Percentiles rank a stretch among this genome's conserved stretches.
phyloP scores from a whole-genome alignment of 1,139 yeast genomes.

The Taphrina pruni region DNA sequence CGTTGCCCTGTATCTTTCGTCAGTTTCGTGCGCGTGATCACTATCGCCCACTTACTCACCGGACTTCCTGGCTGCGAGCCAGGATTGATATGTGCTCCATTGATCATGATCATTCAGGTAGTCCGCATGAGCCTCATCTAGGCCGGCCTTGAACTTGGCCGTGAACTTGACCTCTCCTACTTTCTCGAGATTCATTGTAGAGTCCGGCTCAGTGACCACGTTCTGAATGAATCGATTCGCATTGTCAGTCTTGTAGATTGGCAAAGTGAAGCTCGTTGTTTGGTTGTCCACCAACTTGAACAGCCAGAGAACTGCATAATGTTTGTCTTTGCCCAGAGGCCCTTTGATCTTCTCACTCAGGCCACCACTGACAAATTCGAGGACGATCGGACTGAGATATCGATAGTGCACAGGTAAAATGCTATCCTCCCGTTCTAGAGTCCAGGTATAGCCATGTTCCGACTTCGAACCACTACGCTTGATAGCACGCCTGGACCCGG shows the following conservation, averaged over 20 bases:
- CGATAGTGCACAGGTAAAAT: slow-evolving; percentile 30
- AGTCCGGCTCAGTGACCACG: slow-evolving; percentile 33
- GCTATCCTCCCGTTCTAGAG: slow-evolving; percentile 23
- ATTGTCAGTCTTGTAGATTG: slow-evolving; percentile 39
- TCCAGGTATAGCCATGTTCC: slow-evolving; percentile 25
- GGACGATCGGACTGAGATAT: slow-evolving; percentile 36
- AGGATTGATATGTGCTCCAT: slow-evolving; percentile 32
- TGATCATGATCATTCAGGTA: slow-evolving; percentile 34
- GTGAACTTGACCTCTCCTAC: slow-evolving; percentile 39
- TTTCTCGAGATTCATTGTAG: slow-evolving; percentile 30
- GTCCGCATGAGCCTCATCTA: slow-evolving; percentile 29
- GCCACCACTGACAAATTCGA: slow-evolving; percentile 37
- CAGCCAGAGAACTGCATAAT: slow-evolving; percentile 40
- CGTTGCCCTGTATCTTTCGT: slow-evolving; percentile 14
- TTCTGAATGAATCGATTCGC: slow-evolving; percentile 36
- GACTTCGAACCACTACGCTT: slow-evolving; percentile 18
- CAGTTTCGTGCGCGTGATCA: background rate
- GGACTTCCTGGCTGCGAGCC: slow-evolving; percentile 35
- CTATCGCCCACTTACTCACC: slow-evolving; percentile 37
- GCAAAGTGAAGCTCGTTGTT: slow-evolving; percentile 34
- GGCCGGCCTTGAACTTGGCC: slow-evolving; percentile 36
- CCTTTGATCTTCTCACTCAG: slow-evolving; percentile 35
- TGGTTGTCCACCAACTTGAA: slow-evolving; percentile 37
- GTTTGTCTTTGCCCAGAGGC: slow-evolving; percentile 35
- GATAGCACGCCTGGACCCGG: slow-evolving; percentile 30